Percentiles rank a stretch among this genome's conserved stretches.
Conservation (phyloP, 192 early-diverging fungal genomes). For the Allomyces javanicus region DNA sequence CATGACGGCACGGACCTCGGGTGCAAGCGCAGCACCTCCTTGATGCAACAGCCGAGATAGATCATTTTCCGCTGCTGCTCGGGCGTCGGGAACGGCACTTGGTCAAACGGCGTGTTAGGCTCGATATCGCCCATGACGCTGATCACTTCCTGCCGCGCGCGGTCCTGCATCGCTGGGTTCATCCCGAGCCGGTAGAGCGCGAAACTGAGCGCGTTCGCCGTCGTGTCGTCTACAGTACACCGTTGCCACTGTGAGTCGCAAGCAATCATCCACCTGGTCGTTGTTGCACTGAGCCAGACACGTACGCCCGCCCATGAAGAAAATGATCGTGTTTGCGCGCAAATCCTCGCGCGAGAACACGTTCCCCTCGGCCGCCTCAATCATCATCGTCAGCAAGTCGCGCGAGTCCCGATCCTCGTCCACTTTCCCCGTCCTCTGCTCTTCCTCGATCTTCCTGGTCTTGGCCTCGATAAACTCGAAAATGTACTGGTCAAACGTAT, state of each 20-base stretch:
- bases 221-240: slow-evolving; percentile 18
- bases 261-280: background rate
- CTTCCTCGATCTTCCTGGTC: slow-evolving; percentile 1
- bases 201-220: slow-evolving; percentile 29
- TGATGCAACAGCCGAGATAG: background rate
- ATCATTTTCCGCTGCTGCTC: background rate
- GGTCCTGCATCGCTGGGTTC: slow-evolving; percentile 25
- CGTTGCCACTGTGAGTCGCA: background rate
- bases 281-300: background rate
- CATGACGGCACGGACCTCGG: background rate
- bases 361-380: slow-evolving; percentile 7
- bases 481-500: too few relatives aligned
- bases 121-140: slow-evolving; percentile 27
- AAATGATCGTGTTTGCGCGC: slow-evolving; percentile 24
- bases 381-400: slow-evolving; percentile 9
- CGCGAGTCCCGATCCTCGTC: slow-evolving; percentile 6
- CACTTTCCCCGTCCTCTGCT: background rate
- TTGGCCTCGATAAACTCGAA: slow-evolving; percentile 27
- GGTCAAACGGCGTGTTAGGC: background rate
- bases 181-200: slow-evolving; percentile 22
- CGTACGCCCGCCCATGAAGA: slow-evolving; percentile 18
- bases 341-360: slow-evolving; percentile 4
- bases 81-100: background rate
- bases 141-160: slow-evolving; percentile 29
- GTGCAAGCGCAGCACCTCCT: background rate